Base-by-base conservation (phyloP, 2,329 filamentous ascomycete genomes). In the Talaromyces funiculosus region DNA sequence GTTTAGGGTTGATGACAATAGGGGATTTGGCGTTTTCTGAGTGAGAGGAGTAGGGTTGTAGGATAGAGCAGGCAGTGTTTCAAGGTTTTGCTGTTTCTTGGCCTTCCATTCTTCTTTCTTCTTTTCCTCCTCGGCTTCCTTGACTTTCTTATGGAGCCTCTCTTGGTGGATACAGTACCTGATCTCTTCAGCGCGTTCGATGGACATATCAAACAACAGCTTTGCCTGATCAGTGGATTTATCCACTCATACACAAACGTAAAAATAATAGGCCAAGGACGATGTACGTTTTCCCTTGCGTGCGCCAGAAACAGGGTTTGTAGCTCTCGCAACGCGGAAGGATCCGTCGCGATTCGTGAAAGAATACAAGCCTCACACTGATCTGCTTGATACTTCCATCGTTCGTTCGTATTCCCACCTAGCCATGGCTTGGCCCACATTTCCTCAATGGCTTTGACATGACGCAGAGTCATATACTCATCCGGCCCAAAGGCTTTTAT, bases 351-450 rank as follows among this genome's bases (percentile, higher is more conserved):
- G 12, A 78, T 64, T 0, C 71, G 66, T 6, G 69, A 65, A 9
- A 78, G 43, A 53, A 77, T 75, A 49, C 76, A 78, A 0, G 71
- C 76, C 29, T 72, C 64, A 61, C 76, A 78, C 8, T 62, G 54
- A 53, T 74, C 71, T 20, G 57, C 61, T 62, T 77, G 73, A 43
- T 69, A 71, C 7, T 31, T 55, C 64, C 66, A 66, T 60, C 53
- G 59, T 14, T 47, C 22, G n/a, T 47, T 47, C 26, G 43, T n/a
- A 26, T 26, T 14, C 4, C 4, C 24, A 47, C n/a, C 24, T 10
- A 14, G 43, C 22, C 43, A 26, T 47, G 43, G 10, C 22, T n/a
- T 10, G 3, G 7, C 22, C 60, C 60, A 61, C 60, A 61, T 61
- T 14, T 56, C 55, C 38, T 42, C 26, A 20, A 59, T 62, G 8